Evolutionary conservation across 148 eudicot genomes (phyloP).

Genomic region (Silene uniflora): DNA sequence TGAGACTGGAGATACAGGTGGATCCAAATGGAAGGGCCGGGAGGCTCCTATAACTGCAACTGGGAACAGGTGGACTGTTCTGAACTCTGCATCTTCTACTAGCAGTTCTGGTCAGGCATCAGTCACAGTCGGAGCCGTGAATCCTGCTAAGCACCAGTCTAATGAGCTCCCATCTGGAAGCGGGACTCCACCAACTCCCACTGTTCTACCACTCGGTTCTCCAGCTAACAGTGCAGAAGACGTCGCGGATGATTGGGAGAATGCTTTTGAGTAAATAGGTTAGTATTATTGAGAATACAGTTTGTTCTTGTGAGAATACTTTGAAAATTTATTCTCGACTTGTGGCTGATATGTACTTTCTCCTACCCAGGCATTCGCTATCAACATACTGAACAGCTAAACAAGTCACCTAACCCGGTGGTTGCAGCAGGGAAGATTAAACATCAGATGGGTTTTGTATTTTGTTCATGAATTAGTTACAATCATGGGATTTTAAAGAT

Average conservation of each 20-base stretch:
- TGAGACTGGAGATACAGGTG: constrained; percentile 24
- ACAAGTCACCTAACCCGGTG: neutral
- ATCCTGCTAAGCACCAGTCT: constrained; percentile 25
- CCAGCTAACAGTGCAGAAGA: constrained; percentile 37
- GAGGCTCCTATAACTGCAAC: constrained; percentile 47
- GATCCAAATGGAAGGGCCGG: constrained; percentile 38
- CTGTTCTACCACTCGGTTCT: constrained; percentile 18
- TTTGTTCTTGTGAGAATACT: neutral
- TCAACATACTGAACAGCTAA: neutral
- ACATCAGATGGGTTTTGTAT: neutral
- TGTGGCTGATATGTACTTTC: neutral
- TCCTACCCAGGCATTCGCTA: neutral
- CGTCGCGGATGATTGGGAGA: constrained; percentile 88
- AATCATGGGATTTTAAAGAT: neutral
- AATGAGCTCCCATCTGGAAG: constrained; percentile 19
- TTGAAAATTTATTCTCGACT: neutral
- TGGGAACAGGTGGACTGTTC: constrained; percentile 68
- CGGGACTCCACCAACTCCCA: constrained; percentile 6
- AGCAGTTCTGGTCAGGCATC: constrained; percentile 30
- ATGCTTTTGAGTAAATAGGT: constrained; percentile 55
- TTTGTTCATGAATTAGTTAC: neutral
- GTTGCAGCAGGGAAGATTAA: neutral
- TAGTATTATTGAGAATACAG: neutral
- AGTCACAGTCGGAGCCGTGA: constrained; percentile 13
- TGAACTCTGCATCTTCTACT: constrained; percentile 42